Evolutionary conservation across 306 rosid genomes (phyloP), one percentile per base, ranked within the genome.

Genomic region (Mimosa pudica): DNA sequence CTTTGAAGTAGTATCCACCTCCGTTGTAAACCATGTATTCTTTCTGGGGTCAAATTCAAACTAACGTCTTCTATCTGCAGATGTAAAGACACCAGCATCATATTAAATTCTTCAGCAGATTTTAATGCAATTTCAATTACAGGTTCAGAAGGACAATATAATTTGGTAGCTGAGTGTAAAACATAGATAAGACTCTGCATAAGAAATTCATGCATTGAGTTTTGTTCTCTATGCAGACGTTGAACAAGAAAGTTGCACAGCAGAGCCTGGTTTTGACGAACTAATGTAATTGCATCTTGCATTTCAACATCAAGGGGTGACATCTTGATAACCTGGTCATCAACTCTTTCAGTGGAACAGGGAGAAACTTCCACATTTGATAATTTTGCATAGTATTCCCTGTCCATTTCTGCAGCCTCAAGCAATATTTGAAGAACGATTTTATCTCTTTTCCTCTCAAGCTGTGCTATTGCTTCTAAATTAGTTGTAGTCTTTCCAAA

Each of bases 151-250:
- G 87, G 77, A 81, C 93, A 90, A 82, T 76, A 85, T 71, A 94
- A 85, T 87, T 89, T 92, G 44, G 98, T 94, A 54, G 97, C 96
- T 17, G 98, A 88, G 72, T 90, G 90, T 87, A 92, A 82, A 82
- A 88, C 82, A 71, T 89, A 94, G 17, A 92, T 86, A 77, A 94
- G 95, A 86, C 90, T 88, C 82, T 92, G 98, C 86, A 92, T 79
- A 74, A 94, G 98, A 84, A 94, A 88, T 92, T 94, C 97, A 72
- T 94, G 98, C 93, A 92, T 87, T 44, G 93, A 90, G 70, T 89
- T 86, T 70, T 86, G 92, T 79, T 90, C 87, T 82, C 82, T 83
- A 58, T 58, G 93, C 84, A 94, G 83, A 35, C 89, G 85, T 55
- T 85, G 89, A 78, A 86, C 72, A 82, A 94, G 81, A 86, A 94